Evolutionary conservation across 1,284 basidiomycete genomes (phyloP).

Genomic region (Serendipita sp.): DNA sequence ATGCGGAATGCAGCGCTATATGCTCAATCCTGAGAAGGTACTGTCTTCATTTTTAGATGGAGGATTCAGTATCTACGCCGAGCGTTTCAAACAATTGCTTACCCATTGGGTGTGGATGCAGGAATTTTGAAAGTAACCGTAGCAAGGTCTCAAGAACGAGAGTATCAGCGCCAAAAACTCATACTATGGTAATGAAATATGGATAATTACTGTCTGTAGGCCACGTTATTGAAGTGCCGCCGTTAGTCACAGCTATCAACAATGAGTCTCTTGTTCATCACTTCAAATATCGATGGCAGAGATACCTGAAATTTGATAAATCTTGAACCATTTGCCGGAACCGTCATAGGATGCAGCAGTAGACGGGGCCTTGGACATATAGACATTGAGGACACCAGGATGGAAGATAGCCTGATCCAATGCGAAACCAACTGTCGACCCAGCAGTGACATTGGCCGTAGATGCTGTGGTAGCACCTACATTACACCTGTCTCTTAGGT

Average conservation of each 20-base stretch:
- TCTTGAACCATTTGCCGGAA: slow-evolving; percentile 33
- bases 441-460: slow-evolving; percentile 30
- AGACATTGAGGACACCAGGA: slow-evolving; percentile 21
- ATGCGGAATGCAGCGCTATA: slow-evolving; percentile 33
- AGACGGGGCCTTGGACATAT: slow-evolving; percentile 35
- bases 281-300: no score
- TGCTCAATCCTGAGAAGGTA: background rate
- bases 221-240: no score
- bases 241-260: no score
- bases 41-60: slow-evolving; percentile 16
- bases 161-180: no score
- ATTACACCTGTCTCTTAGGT: slow-evolving; percentile 27
- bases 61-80: slow-evolving; percentile 18
- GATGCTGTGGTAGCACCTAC: slow-evolving; percentile 30
- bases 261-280: no score
- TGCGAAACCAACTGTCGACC: slow-evolving; percentile 23
- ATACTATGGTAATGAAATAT: background rate
- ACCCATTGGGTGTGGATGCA: slow-evolving; percentile 20
- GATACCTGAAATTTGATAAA: background rate
- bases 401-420: slow-evolving; percentile 5
- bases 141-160: background rate
- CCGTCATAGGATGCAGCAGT: slow-evolving; percentile 31
- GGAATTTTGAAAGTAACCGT: slow-evolving; percentile 35
- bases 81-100: no score
- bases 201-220: background rate